Evolutionary conservation across 169 alveolate genomes (phyloP).

Genomic region (Theileria orientalis): DNA sequence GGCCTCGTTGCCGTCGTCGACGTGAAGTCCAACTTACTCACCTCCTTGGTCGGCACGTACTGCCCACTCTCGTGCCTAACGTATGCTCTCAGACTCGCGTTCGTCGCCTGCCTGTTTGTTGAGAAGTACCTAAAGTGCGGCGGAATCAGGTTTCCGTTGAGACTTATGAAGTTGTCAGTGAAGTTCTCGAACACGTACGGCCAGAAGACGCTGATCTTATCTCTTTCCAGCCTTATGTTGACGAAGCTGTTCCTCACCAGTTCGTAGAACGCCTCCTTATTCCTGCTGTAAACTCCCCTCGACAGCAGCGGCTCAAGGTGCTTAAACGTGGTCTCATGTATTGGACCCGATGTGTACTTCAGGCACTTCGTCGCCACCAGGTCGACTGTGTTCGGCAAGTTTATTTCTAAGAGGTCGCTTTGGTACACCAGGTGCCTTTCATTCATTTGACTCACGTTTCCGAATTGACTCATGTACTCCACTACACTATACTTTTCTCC

Average conservation of each 20-base stretch:
- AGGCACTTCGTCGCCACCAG: background rate
- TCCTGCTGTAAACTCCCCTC: background rate
- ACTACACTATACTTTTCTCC: background rate
- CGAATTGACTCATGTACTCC: background rate
- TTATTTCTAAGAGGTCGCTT: slow-evolving; percentile 10
- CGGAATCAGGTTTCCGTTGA: slow-evolving; percentile 38
- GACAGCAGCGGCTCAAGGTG: slow-evolving; percentile 3
- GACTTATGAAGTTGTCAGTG: slow-evolving; percentile 13
- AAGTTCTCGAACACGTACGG: slow-evolving; percentile 63
- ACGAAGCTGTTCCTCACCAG: slow-evolving; percentile 30
- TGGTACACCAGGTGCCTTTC: background rate
- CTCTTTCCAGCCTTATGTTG: slow-evolving; percentile 39
- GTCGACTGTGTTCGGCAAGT: slow-evolving; percentile 19
- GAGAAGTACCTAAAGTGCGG: slow-evolving; percentile 35
- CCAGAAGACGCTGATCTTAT: slow-evolving; percentile 48
- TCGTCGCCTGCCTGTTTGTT: slow-evolving; percentile 42
- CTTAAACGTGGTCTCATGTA: background rate
- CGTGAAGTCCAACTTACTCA: slow-evolving; percentile 36
- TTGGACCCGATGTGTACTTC: slow-evolving; percentile 1
- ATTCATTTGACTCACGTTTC: background rate
- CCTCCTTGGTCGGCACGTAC: slow-evolving; percentile 26
- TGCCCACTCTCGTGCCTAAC: background rate
- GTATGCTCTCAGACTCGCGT: slow-evolving; percentile 43
- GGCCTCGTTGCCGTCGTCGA: slow-evolving; percentile 58
- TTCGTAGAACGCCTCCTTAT: slow-evolving; percentile 16